Conservation (phyloP, 371 early-diverging fungal species). For the Funneliformis caledonium region DNA sequence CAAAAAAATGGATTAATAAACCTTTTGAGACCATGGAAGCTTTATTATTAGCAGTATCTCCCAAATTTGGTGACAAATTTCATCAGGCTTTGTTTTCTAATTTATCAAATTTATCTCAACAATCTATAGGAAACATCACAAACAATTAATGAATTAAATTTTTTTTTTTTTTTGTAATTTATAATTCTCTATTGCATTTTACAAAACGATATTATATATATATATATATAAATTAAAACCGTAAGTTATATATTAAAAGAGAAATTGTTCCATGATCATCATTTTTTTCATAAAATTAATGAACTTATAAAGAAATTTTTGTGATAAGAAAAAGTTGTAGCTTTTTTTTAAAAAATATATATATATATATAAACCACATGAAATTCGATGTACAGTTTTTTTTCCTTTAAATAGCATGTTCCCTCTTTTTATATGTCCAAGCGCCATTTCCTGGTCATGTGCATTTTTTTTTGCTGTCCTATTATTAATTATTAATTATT, state of each 20-base stretch:
- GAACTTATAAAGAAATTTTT: background rate
- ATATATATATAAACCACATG: background rate
- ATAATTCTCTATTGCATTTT: background rate
- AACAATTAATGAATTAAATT: slow-evolving; percentile 1
- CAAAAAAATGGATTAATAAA: slow-evolving; percentile 19
- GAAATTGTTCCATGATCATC: background rate
- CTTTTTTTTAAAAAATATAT: background rate
- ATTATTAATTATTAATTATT: background rate
- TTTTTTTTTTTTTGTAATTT: slow-evolving; percentile 20
- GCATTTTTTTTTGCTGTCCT: background rate
- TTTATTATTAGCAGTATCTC: slow-evolving; percentile 20
- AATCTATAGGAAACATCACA: background rate
- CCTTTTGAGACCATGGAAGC: slow-evolving; percentile 41
- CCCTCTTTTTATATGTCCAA: background rate
- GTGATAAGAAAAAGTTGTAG: background rate
- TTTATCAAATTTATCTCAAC: slow-evolving; percentile 23
- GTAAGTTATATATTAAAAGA: background rate
- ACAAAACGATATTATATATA: background rate
- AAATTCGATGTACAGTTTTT: too few relatives aligned
- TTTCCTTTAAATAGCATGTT: background rate
- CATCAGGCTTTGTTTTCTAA: slow-evolving; percentile 27
- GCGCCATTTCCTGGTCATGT: background rate
- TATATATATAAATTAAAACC: background rate
- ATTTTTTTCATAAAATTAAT: background rate
- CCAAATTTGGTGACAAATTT: slow-evolving; percentile 32